Evolutionary conservation across 73 alveolate genomes (phyloP), one percentile per base, ranked within the genome.

Genomic region (Halteria grandinella): DNA sequence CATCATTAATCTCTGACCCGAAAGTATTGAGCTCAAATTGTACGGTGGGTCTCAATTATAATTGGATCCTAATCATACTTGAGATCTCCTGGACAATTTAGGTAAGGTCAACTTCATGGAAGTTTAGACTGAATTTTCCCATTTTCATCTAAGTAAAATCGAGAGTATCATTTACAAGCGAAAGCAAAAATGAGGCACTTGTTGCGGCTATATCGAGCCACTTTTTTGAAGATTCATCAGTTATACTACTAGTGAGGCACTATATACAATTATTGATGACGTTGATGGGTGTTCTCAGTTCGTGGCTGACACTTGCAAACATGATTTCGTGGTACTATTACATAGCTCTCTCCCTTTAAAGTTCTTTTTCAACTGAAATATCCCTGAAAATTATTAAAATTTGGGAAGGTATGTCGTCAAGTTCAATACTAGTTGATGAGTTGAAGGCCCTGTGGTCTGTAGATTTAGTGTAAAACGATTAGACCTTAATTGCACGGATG

Each of bases 301-400:
- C 88, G 48, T 75, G 88, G n/a, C 79, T 55, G 10, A 62, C 88
- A n/a, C 55, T 37, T 18, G 88, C 79, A 36, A 75, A 52, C 88
- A 75, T 75, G 47, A 75, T 60, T 57, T 75, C 72, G 24, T 75
- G 43, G 57, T 70, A 75, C 32, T 60, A 43, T 25, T 55, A 59
- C 62, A 55, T 75, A 1, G 75, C 75, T 40, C 43, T 75, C 17
- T 52, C 58, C 39, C 54, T 62, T 44, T 75, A 54, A 40, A 75
- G 79, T 15, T 59, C 24, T 23, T 55, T 41, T 54, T 57, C 51
- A 6, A 54, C 54, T 33, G 55, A 33, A 29, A 57, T 57, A 32
- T 57, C 74, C 36, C 74, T 57, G 14, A 57, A 31, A 29, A 57
- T 57, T 4, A 57, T 57, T 8, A 57, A n/a, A n/a, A n/a, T n/a